A percentile compares a stretch with the other conserved stretches of the same genome.
Conservation (phyloP, 345 rosid genomes). For the Acer campestre region DNA sequence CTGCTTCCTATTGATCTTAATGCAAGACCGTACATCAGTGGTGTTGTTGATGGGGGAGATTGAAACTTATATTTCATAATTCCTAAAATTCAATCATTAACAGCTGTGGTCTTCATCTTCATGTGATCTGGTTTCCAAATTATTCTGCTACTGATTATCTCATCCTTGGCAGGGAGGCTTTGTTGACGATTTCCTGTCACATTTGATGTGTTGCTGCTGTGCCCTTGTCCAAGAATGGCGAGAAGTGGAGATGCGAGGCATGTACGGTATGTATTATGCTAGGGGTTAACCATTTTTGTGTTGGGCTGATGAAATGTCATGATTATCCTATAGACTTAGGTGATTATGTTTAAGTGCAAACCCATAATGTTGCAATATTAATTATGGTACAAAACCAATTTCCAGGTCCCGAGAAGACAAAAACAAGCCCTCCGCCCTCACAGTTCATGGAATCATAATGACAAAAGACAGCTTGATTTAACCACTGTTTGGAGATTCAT, state of each 20-base stretch:
- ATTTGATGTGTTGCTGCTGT: conserved; percentile 97
- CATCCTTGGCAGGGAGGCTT: conserved; percentile 70
- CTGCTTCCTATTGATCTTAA: background rate
- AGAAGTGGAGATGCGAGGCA: conserved; percentile 90
- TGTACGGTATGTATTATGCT: conserved; percentile 49
- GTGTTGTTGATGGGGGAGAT: too few relatives aligned
- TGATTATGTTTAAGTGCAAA: background rate
- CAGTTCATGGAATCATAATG: conserved; percentile 83
- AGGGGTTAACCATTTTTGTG: background rate
- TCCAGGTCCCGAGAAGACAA: conserved; percentile 80
- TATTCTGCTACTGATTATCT: background rate
- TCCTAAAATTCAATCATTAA: background rate
- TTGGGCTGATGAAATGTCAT: background rate
- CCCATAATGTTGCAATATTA: background rate
- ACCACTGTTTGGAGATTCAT: conserved; percentile 17
- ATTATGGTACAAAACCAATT: conserved; percentile 14
- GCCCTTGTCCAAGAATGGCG: conserved; percentile 98
- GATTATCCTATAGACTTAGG: background rate
- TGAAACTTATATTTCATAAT: background rate
- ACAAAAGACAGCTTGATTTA: background rate
- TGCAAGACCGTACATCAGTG: background rate
- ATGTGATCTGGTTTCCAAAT: background rate
- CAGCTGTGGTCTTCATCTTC: conserved; percentile 3
- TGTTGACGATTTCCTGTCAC: conserved; percentile 92
- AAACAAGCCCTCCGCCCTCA: conserved; percentile 72